Conservation (phyloP, 75 land plant species). For the Chamaecyparis obtusa region DNA sequence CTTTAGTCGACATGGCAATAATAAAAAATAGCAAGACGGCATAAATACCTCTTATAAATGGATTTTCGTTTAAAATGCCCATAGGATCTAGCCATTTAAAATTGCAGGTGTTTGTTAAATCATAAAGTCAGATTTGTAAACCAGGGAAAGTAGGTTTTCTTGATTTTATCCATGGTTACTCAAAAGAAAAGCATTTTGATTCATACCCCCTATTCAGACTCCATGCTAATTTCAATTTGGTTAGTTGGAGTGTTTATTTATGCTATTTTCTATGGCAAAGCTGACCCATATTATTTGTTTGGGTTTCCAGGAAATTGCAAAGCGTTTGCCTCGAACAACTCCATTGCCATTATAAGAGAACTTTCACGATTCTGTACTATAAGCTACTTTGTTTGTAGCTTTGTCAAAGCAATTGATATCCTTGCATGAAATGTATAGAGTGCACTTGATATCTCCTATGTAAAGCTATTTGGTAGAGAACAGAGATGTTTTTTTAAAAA, state of each 20-base stretch:
- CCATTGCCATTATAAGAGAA: slow-evolving; percentile 8
- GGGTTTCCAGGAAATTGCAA: slow-evolving; percentile 61
- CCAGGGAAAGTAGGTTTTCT: background rate
- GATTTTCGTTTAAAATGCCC: background rate
- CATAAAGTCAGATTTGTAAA: too few relatives aligned
- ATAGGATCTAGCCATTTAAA: background rate
- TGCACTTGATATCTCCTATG: background rate
- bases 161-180: background rate
- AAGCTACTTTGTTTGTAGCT: background rate
- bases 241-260: background rate
- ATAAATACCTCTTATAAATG: background rate
- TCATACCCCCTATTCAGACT: background rate
- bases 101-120: background rate
- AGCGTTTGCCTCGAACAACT: slow-evolving; percentile 48
- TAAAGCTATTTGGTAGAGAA: background rate
- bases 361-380: background rate
- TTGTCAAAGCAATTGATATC: background rate
- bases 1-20: background rate
- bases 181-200: background rate
- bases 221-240: background rate
- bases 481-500: background rate
- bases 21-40: background rate
- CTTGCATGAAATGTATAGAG: background rate
- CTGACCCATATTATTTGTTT: background rate
- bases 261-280: background rate